These are phyloP conservation scores for Lavandula angustifolia DNA, from an alignment of 257 asterid genomes.

Conservation along the genomic window DNA sequence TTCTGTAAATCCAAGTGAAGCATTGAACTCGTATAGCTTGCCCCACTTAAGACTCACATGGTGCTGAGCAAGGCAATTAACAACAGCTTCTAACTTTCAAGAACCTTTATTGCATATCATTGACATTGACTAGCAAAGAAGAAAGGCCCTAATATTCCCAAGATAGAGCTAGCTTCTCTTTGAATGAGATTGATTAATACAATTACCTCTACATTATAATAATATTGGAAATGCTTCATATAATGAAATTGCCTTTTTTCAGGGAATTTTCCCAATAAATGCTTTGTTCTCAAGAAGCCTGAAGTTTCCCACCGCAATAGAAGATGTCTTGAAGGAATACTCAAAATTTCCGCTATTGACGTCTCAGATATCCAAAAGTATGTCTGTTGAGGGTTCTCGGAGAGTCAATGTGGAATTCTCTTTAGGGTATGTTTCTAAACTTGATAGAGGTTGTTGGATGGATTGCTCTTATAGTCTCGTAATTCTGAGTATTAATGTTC, in stretches of 20 bases:
- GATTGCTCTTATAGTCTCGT: not conserved
- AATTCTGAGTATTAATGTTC: not conserved
- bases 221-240: conserved; percentile 3
- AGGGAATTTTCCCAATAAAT: conserved; percentile 88
- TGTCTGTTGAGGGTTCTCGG: conserved; percentile 53
- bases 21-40: not conserved
- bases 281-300: conserved; percentile 68
- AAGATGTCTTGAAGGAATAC: conserved; percentile 52
- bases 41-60: not conserved
- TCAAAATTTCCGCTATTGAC: conserved; percentile 56
- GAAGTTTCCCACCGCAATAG: conserved; percentile 63
- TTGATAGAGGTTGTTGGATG: not conserved
- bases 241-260: conserved; percentile 33
- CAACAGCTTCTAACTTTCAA: no score
- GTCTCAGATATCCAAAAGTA: conserved; percentile 39
- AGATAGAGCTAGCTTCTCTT: not conserved
- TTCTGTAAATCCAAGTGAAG: not conserved
- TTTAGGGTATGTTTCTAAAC: conserved; percentile 57
- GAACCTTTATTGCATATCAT: not conserved
- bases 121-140: not conserved
- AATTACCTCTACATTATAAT: not conserved
- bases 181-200: not conserved
- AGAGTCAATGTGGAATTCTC: conserved; percentile 76
- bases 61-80: no score
- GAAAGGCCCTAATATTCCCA: not conserved